These are phyloP conservation scores for Xylaria venustula DNA, from an alignment of 495 filamentous ascomycete genomes.

Conservation along the genomic window DNA sequence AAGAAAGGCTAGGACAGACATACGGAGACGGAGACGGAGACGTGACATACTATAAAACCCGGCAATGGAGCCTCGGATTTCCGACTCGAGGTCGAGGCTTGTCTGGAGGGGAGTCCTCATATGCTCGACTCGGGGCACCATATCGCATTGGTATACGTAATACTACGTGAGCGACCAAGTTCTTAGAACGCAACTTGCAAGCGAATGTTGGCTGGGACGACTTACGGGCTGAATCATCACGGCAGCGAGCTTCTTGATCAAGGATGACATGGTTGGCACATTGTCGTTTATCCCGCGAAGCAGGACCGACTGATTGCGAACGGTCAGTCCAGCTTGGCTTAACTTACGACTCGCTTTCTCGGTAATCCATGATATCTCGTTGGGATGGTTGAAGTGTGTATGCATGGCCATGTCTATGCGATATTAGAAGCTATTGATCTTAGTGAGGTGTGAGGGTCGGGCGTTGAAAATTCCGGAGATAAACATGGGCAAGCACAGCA, in stretches of 20 bases:
- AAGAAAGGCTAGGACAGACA: no score
- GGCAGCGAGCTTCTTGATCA: conserved; percentile 53
- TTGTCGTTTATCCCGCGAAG: conserved; percentile 57
- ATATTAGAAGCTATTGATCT: neutral
- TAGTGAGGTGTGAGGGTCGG: neutral
- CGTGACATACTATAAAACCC: conserved; percentile 53
- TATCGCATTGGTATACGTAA: conserved; percentile 61
- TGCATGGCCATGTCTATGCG: conserved; percentile 45
- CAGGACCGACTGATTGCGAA: conserved; percentile 54
- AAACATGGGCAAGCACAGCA: no score
- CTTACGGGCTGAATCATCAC: conserved; percentile 50
- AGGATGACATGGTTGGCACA: conserved; percentile 46
- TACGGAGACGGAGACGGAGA: no score
- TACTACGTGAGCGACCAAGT: conserved; percentile 37
- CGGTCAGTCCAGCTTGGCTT: conserved; percentile 48
- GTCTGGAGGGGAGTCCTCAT: conserved; percentile 58
- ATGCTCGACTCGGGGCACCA: conserved; percentile 57
- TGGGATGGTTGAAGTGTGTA: conserved; percentile 62
- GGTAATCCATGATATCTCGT: conserved; percentile 61
- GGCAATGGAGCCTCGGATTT: conserved; percentile 55
- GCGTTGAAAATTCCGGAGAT: no score
- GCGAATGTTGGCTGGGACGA: conserved; percentile 11
- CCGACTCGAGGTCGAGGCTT: conserved; percentile 52
- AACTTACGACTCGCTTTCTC: conserved; percentile 48
- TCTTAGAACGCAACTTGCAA: conserved; percentile 13